These are phyloP conservation scores for Pythium brachiatum DNA, from an alignment of 352 stramenopile species.

Conservation along the genomic window DNA sequence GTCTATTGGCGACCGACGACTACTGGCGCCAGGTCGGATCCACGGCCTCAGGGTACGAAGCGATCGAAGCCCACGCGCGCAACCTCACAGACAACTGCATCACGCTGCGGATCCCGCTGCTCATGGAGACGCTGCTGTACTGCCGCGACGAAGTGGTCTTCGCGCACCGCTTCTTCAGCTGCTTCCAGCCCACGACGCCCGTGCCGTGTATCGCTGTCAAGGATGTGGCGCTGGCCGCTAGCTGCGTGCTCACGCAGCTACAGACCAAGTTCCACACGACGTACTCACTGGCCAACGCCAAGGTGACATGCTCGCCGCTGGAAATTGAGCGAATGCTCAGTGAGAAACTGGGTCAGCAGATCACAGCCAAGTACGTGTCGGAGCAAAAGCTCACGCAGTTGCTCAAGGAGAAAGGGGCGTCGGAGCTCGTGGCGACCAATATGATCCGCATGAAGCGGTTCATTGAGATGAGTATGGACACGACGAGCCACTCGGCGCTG, in stretches of 20 bases:
- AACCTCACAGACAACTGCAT: conserved; percentile 44
- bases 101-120: conserved; percentile 56
- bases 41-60: conserved; percentile 46
- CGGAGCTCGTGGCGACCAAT: conserved; percentile 45
- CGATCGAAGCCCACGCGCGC: conserved; percentile 64
- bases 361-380: conserved; percentile 53
- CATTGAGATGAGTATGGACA: conserved; percentile 31
- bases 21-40: conserved; percentile 16
- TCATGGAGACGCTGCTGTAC: conserved; percentile 78
- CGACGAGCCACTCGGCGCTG: conserved; percentile 2
- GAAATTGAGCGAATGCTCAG: conserved; percentile 43
- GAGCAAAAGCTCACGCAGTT: conserved; percentile 39
- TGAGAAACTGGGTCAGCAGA: conserved; percentile 33
- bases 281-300: conserved; percentile 50
- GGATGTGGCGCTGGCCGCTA: conserved; percentile 57
- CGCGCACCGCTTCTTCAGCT: conserved; percentile 54
- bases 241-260: conserved; percentile 42
- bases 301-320: conserved; percentile 40
- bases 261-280: conserved; percentile 45
- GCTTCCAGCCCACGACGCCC: conserved; percentile 39
- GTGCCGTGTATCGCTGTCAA: conserved; percentile 67
- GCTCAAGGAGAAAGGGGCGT: conserved; percentile 51
- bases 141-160: conserved; percentile 76
- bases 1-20: conserved; percentile 42
- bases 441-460: conserved; percentile 48